Conservation (phyloP, 176 grass and related monocot genomes). For the Melocanna baccifera region DNA sequence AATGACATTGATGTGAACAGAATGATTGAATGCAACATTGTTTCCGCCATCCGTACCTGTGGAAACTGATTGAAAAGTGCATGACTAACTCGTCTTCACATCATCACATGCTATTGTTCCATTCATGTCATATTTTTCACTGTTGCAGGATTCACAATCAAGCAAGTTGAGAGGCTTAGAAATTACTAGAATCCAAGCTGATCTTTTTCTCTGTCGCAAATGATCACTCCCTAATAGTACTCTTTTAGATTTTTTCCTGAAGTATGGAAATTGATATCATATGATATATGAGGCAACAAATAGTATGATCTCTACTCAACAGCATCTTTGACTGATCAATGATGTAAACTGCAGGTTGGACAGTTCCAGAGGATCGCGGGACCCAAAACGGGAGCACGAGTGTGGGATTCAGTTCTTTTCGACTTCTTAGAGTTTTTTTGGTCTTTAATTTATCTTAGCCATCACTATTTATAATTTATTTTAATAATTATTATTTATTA, state of each 20-base stretch:
- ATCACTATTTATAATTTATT: no score
- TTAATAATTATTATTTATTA: no score
- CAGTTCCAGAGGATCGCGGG: conserved; percentile 54
- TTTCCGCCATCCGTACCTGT: neutral
- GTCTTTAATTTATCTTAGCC: no score
- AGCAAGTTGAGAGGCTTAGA: neutral
- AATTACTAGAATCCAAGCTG: neutral
- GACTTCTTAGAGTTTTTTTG: no score
- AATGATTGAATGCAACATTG: neutral
- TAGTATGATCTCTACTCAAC: neutral
- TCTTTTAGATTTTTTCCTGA: no score
- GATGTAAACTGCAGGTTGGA: conserved; percentile 38
- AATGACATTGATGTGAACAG: no score
- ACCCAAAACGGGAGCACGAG: conserved; percentile 49
- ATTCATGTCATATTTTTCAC: neutral
- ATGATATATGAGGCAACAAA: neutral
- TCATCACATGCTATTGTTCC: neutral
- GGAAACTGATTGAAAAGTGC: neutral
- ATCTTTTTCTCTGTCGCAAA: neutral
- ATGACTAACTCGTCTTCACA: neutral
- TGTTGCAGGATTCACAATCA: neutral
- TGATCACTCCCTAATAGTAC: neutral
- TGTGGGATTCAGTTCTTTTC: conserved; percentile 28
- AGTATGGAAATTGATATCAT: no score
- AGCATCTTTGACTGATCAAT: neutral